These are phyloP conservation scores for Cladosporium sp. DNA, from an alignment of 2,329 filamentous ascomycete species.

Conservation along the genomic window DNA sequence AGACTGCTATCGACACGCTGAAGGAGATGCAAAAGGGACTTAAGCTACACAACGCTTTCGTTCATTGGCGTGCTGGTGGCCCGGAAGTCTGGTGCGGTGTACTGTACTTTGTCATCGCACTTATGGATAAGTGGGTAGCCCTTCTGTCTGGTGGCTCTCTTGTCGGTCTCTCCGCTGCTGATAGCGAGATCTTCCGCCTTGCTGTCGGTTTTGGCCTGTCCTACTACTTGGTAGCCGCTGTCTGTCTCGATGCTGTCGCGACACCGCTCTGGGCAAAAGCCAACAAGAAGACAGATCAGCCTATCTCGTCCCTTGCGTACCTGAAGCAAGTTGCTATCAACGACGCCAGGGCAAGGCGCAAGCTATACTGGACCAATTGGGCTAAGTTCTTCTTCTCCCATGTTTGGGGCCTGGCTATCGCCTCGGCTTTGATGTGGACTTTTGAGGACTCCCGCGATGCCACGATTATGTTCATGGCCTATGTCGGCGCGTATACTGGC, in stretches of 20 bases:
- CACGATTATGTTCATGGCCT: conserved; percentile 47
- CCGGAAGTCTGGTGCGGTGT: conserved; percentile 52
- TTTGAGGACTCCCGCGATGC: conserved; percentile 42
- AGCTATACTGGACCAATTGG: conserved; percentile 49
- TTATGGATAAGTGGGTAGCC: conserved; percentile 53
- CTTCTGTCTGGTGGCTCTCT: conserved; percentile 41
- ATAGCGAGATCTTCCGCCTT: conserved; percentile 37
- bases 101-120: conserved; percentile 51
- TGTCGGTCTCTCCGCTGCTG: conserved; percentile 34
- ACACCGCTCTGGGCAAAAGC: conserved; percentile 18
- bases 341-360: conserved; percentile 43
- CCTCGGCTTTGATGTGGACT: conserved; percentile 48
- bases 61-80: conserved; percentile 54
- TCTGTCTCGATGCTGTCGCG: conserved; percentile 50
- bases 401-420: conserved; percentile 49
- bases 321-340: conserved; percentile 43
- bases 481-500: conserved; percentile 48
- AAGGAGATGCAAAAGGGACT: conserved; percentile 52
- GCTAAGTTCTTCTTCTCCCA: conserved; percentile 48
- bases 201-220: conserved; percentile 53
- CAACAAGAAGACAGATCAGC: conserved; percentile 19
- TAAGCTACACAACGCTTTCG: conserved; percentile 52
- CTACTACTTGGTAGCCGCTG: conserved; percentile 54
- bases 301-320: conserved; percentile 17
- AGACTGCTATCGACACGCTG: conserved; percentile 50